Evolutionary conservation across 805 yeast genomes (phyloP).

Genomic region (Pichia cephalocereana): DNA sequence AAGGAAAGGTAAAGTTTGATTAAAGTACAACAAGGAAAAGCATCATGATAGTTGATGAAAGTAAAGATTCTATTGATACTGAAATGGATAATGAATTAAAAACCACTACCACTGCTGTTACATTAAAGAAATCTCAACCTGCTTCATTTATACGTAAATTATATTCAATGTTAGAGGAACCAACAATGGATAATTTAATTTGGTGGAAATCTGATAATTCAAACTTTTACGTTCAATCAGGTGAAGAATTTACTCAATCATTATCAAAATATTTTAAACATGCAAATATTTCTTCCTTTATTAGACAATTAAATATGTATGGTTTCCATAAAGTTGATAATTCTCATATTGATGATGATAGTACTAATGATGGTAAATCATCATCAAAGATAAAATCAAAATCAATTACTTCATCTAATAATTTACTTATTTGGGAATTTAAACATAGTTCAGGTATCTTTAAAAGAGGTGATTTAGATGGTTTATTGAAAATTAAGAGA

Average conservation of each 20-base stretch:
- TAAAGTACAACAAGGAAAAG: too few species aligned
- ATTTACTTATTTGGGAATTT: constrained; percentile 63
- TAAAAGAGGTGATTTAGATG: constrained; percentile 70
- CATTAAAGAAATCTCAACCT: constrained; percentile 20
- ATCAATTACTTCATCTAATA: not conserved
- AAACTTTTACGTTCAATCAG: constrained; percentile 73
- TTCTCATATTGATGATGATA: constrained; percentile 13
- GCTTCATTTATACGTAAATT: constrained; percentile 72
- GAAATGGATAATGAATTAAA: not conserved
- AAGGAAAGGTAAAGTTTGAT: too few species aligned
- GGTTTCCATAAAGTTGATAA: constrained; percentile 71
- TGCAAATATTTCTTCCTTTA: constrained; percentile 71
- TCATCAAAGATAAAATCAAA: not conserved
- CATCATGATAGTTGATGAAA: too few species aligned
- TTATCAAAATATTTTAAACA: constrained; percentile 63
- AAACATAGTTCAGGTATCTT: constrained; percentile 74
- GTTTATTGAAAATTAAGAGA: constrained; percentile 68
- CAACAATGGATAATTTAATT: constrained; percentile 59
- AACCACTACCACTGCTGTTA: too few species aligned
- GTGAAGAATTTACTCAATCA: constrained; percentile 78
- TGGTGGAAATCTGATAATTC: constrained; percentile 69
- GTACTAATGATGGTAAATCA: not conserved
- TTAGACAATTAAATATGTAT: constrained; percentile 73
- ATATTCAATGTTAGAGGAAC: constrained; percentile 84
- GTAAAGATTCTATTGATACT: not conserved